Evolutionary conservation across 106 monocot species (phyloP), one percentile per base, ranked within the genome.

Genomic region (Posidonia australis): DNA sequence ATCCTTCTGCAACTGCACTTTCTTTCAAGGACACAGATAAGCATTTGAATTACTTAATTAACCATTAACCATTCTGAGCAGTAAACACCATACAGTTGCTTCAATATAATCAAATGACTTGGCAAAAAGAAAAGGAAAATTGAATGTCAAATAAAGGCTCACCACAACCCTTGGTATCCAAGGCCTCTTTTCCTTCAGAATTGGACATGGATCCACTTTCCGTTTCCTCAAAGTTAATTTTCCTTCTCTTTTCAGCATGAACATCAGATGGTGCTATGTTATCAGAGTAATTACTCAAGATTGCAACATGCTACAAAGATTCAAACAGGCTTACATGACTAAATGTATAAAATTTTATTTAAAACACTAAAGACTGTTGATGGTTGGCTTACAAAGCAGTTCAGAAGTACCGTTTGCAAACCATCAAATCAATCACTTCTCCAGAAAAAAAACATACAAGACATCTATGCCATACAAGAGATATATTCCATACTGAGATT

Each of bases 181-280:
- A 21, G 53, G 44, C 63, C 41, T 43, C 27, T 21, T 62, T 67
- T 51, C 44, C 54, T 52, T 67, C 67, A 47, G 53, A 44, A 41
- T 18, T 36, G 52, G 55, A 72, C 28, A 44, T 13, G 65, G 47
- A 53, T 22, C 65, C 71, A 19, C 18, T 45, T 69, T 67, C 51
- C 59, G 26, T 43, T 44, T 65, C 78, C 46, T 64, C 54, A 4
- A 60, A 71, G 62, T 61, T 67, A 57, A 81, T 1, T 80, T 84
- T 93, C 64, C 83, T 83, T 71, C 77, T 93, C 83, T 89, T 89
- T 58, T 62, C 31, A 67, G 70, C 12, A 54, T 54, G 56, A 65
- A 43, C 21, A 67, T 43, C 70, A 58, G 54, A 81, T 44, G 69
- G 36, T 31, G 77, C 67, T 18, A 52, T 24, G 7, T 19, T 31